A percentile compares a stretch with the other conserved stretches of the same genome.
Evolutionary conservation across 2,329 filamentous ascomycete genomes (phyloP).

Genomic region (Alternaria novae-zelandiae): DNA sequence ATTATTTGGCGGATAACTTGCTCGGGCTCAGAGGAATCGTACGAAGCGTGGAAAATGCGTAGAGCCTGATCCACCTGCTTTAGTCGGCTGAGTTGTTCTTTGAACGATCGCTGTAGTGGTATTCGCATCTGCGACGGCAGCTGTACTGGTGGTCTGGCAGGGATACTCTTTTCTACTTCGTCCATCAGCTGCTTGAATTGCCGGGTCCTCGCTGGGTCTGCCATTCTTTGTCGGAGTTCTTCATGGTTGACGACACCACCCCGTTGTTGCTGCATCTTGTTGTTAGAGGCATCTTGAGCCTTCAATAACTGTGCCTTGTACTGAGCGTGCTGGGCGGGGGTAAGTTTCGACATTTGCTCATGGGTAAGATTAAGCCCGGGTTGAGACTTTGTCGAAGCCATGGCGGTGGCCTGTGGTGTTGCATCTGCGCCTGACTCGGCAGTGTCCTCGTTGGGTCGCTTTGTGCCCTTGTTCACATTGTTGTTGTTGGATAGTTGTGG

Average conservation of each 20-base stretch:
- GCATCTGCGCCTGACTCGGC: conserved; percentile 45
- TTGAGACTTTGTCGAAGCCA: conserved; percentile 43
- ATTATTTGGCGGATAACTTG: conserved; percentile 35
- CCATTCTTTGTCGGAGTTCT: conserved; percentile 34
- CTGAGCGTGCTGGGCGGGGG: conserved; percentile 40
- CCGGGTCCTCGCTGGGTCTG: conserved; percentile 32
- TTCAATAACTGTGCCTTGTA: conserved; percentile 42
- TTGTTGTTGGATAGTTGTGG: conserved; percentile 20
- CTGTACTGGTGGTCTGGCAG: conserved; percentile 27
- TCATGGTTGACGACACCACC: conserved; percentile 27
- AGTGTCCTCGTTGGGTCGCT: conserved; percentile 52
- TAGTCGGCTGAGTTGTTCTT: conserved; percentile 32
- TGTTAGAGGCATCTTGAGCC: conserved; percentile 42
- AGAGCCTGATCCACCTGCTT: conserved; percentile 42
- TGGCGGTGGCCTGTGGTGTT: conserved; percentile 45
- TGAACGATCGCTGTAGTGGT: conserved; percentile 35
- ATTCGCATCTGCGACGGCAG: conserved; percentile 30
- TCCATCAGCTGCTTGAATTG: conserved; percentile 36
- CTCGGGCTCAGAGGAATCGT: conserved; percentile 34
- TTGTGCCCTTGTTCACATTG: conserved; percentile 36
- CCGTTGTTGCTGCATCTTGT: conserved; percentile 35
- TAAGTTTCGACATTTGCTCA: conserved; percentile 44
- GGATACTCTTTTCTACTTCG: conserved; percentile 37
- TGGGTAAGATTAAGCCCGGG: conserved; percentile 39
- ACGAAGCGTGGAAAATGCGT: conserved; percentile 38